Evolutionary conservation across 2,329 filamentous ascomycete genomes (phyloP), one percentile per base, ranked within the genome.

Genomic region (Knufia fluminis): DNA sequence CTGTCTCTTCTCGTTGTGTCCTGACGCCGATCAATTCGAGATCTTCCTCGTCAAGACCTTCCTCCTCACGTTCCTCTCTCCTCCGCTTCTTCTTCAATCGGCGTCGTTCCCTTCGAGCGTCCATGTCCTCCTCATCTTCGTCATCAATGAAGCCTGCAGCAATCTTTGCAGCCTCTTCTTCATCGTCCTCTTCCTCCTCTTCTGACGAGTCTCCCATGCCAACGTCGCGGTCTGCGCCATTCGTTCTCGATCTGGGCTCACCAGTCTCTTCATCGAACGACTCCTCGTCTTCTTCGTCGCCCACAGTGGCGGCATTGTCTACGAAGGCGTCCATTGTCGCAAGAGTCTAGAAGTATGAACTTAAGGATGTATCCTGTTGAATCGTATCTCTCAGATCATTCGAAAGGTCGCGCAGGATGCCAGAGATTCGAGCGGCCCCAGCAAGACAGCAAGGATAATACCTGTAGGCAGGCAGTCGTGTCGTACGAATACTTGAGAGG

Each of bases 141-240:
- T 94, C 88, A 55, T 94, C 88, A 57, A 98, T 96, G 70, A 97
- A 98, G 22, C 90, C 91, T 72, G 94, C 89, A 46, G 86, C 86
- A 57, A 94, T 83, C 59, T 81, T 79, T 55, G 81, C 83, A 60
- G 87, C 88, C 64, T 92, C 89, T 63, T 95, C 89, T 51, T 95
- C 89, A 52, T 95, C 88, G 48, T 94, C 88, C 50, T 94, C 87
- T 28, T 94, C 87, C 55, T 94, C 89, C 62, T 95, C 89, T 59
- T 94, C 89, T 60, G 86, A 94, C 0, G 87, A 94, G 67, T 95
- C 89, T 61, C 91, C 83, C 48, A 87, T 68, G n/a, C n/a, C n/a
- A n/a, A n/a, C n/a, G 43, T 73, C 64, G 42, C 66, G 69, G 41
- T 70, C 67, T 28, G 63, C 61, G 61, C 53, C 69, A 65, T 59